A percentile compares a stretch with the other conserved stretches of the same genome.
Evolutionary conservation across 208 protist species (phyloP).

Genomic region (Crithidia bombi): DNA sequence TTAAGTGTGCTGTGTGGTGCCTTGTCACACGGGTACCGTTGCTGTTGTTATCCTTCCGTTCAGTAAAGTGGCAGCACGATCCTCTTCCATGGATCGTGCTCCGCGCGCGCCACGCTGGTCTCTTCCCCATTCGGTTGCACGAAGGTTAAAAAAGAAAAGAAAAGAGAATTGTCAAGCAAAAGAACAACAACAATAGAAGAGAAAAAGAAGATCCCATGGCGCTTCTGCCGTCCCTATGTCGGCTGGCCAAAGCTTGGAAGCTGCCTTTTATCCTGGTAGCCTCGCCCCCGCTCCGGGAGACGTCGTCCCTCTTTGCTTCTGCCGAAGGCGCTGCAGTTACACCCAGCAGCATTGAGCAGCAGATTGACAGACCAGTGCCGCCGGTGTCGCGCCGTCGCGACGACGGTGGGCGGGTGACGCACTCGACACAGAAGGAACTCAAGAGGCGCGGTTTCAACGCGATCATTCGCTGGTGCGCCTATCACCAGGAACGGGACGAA

Average conservation of each 20-base stretch:
- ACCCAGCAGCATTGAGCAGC: background rate
- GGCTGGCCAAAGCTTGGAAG: slow-evolving; percentile 6
- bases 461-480: slow-evolving; percentile 65
- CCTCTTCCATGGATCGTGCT: no score
- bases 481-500: slow-evolving; percentile 44
- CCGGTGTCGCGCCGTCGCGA: background rate
- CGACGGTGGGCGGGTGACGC: background rate
- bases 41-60: background rate
- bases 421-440: slow-evolving; percentile 27
- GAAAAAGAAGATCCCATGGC: background rate
- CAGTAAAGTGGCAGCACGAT: no score
- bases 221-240: slow-evolving; percentile 5
- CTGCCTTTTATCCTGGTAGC: slow-evolving; percentile 30
- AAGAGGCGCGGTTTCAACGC: slow-evolving; percentile 70
- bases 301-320: slow-evolving; percentile 12
- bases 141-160: no score
- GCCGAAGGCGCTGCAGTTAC: background rate
- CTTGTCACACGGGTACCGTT: background rate
- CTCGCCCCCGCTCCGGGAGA: slow-evolving; percentile 25
- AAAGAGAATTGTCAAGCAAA: background rate
- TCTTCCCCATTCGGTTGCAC: no score
- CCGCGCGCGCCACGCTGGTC: no score
- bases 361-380: slow-evolving; percentile 8
- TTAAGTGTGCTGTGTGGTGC: no score
- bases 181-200: background rate